These are phyloP conservation scores for Verticillium tricorpus DNA, from an alignment of 2,329 filamentous ascomycete genomes.

Conservation along the genomic window DNA sequence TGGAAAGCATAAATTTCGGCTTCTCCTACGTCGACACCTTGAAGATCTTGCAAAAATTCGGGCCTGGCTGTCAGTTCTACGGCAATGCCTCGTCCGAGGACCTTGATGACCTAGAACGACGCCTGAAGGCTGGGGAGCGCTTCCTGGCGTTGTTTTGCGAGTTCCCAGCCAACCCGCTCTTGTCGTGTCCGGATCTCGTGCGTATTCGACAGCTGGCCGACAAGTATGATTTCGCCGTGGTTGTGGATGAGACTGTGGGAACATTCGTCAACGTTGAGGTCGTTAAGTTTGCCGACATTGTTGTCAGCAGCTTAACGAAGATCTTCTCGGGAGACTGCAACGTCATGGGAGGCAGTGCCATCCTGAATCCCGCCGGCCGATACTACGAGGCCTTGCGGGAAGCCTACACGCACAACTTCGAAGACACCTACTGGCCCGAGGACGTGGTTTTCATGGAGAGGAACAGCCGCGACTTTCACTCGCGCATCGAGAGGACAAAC, in stretches of 20 bases:
- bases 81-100: slow-evolving; percentile 74
- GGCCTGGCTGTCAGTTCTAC: slow-evolving; percentile 83
- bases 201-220: slow-evolving; percentile 80
- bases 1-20: slow-evolving; percentile 86
- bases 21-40: slow-evolving; percentile 97
- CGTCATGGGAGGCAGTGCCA: slow-evolving; percentile 85
- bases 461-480: slow-evolving; percentile 88
- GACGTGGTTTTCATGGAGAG: slow-evolving; percentile 93
- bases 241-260: slow-evolving; percentile 94
- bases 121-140: slow-evolving; percentile 66
- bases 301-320: slow-evolving; percentile 93
- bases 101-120: slow-evolving; percentile 74
- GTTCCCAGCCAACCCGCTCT: slow-evolving; percentile 87
- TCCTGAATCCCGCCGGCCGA: slow-evolving; percentile 60
- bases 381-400: slow-evolving; percentile 68
- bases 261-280: slow-evolving; percentile 97
- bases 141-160: slow-evolving; percentile 88
- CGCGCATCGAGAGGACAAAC: slow-evolving; percentile 80
- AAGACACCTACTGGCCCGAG: slow-evolving; percentile 92
- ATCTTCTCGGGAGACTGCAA: slow-evolving; percentile 97
- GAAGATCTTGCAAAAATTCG: slow-evolving; percentile 93
- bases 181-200: slow-evolving; percentile 76
- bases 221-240: slow-evolving; percentile 79
- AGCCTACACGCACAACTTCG: slow-evolving; percentile 61
- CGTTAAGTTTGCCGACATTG: slow-evolving; percentile 80